These are phyloP conservation scores for Hypoxylon sp. DNA, from an alignment of 2,329 filamentous ascomycete genomes.

Conservation along the genomic window DNA sequence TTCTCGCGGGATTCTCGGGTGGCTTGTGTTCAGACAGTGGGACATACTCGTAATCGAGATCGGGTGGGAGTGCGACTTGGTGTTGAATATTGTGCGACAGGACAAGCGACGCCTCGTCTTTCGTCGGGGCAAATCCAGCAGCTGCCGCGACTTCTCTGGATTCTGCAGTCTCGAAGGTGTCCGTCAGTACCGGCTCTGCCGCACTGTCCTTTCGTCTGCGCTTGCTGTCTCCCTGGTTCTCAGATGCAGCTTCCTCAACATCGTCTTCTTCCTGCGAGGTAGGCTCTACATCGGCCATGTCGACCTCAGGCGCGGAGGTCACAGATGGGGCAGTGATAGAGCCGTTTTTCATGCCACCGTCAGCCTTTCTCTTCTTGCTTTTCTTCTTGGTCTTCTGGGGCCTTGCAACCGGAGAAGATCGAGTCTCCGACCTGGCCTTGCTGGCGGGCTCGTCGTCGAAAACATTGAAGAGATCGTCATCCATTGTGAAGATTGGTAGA, in stretches of 20 bases:
- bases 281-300: slow-evolving; percentile 52
- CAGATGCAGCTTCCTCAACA: slow-evolving; percentile 54
- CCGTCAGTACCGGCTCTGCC: slow-evolving; percentile 85
- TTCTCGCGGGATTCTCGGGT: slow-evolving; percentile 86
- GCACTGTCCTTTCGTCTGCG: slow-evolving; percentile 74
- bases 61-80: slow-evolving; percentile 93
- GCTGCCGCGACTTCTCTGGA: slow-evolving; percentile 89
- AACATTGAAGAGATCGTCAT: slow-evolving; percentile 86
- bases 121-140: slow-evolving; percentile 72
- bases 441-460: slow-evolving; percentile 75
- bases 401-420: slow-evolving; percentile 51
- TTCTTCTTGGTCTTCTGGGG: slow-evolving; percentile 60
- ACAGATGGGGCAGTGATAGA: slow-evolving; percentile 44
- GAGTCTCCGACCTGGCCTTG: slow-evolving; percentile 57
- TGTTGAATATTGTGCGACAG: slow-evolving; percentile 98
- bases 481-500: slow-evolving; percentile 63
- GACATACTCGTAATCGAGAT: slow-evolving; percentile 93
- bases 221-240: slow-evolving; percentile 68
- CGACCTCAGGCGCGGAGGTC: slow-evolving; percentile 53
- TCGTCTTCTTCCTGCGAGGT: slow-evolving; percentile 55
- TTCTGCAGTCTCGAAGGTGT: slow-evolving; percentile 94
- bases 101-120: slow-evolving; percentile 76
- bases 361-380: slow-evolving; percentile 88
- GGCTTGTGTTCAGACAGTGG: slow-evolving; percentile 95
- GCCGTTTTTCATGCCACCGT: slow-evolving; percentile 77